Percentiles rank a stretch among this genome's conserved stretches.
Conservation (phyloP, 768 basidiomycete genomes). For the Aureoboletus auriporus region DNA sequence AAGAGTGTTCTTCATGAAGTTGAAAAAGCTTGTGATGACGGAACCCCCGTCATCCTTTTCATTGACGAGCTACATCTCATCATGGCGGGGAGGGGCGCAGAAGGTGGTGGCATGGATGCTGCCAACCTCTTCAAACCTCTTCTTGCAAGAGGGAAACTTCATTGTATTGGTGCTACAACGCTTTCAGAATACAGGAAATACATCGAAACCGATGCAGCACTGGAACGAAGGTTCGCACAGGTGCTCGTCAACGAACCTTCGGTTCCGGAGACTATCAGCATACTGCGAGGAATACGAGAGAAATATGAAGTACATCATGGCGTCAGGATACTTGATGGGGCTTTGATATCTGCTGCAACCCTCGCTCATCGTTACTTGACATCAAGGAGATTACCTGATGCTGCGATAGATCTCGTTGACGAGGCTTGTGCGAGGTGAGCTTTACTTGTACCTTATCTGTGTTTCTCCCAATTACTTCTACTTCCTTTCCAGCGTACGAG, state of each 20-base stretch:
- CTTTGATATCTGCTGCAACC: constrained; percentile 85
- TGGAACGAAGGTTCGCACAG: constrained; percentile 91
- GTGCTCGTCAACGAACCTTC: constrained; percentile 89
- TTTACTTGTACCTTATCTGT: not conserved
- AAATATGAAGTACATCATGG: constrained; percentile 93
- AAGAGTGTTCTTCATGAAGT: constrained; percentile 91
- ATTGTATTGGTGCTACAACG: constrained; percentile 88
- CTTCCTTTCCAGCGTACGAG: constrained; percentile 58
- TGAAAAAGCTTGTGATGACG: constrained; percentile 79
- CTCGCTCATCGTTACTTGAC: constrained; percentile 93
- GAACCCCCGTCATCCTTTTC: constrained; percentile 84
- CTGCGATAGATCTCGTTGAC: constrained; percentile 89
- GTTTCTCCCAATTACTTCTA: not conserved
- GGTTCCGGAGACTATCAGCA: constrained; percentile 87
- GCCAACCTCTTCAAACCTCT: constrained; percentile 90
- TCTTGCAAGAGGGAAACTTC: constrained; percentile 77
- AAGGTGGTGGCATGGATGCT: constrained; percentile 92
- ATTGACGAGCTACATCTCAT: constrained; percentile 94
- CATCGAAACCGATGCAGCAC: constrained; percentile 88
- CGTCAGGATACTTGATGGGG: constrained; percentile 82
- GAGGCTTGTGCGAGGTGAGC: constrained; percentile 84
- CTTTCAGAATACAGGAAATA: constrained; percentile 89
- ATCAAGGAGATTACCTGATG: constrained; percentile 71
- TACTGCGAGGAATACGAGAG: constrained; percentile 90
- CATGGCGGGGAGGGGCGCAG: constrained; percentile 81